Conservation (phyloP, 371 early-diverging fungal species). For the Circinella umbellata region DNA sequence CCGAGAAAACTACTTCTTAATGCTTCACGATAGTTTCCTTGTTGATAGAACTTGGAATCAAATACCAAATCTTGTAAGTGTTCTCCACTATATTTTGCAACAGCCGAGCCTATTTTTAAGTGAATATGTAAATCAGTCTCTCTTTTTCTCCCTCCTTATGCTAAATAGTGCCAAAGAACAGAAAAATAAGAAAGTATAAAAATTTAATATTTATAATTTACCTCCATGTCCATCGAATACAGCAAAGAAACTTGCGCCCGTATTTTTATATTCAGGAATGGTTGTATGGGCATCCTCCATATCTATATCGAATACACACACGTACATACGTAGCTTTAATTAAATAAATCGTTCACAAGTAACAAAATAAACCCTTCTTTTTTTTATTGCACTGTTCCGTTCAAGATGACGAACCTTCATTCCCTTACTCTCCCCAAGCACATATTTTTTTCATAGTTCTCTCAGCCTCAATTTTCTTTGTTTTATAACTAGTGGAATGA, state of each 20-base stretch:
- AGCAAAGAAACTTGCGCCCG: constrained; percentile 83
- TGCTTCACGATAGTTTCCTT: constrained; percentile 68
- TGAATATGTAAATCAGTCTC: no score
- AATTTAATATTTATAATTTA: constrained; percentile 22
- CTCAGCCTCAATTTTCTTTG: neutral
- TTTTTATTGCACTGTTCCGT: neutral
- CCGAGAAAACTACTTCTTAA: constrained; percentile 82
- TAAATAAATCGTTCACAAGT: neutral
- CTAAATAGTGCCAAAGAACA: no score
- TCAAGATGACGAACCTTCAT: neutral
- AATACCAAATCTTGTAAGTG: constrained; percentile 74
- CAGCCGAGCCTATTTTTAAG: constrained; percentile 57
- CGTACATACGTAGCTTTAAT: no score
- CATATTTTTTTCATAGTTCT: neutral
- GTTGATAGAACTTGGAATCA: constrained; percentile 63
- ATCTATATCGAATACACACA: constrained; percentile 44
- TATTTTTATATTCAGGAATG: constrained; percentile 67
- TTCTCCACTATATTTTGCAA: constrained; percentile 87
- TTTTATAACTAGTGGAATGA: neutral
- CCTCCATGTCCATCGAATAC: constrained; percentile 98
- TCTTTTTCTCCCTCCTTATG: no score
- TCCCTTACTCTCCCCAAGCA: no score
- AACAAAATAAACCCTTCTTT: neutral
- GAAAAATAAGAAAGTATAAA: neutral
- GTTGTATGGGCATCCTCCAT: constrained; percentile 98